These are phyloP conservation scores for Pichia kudriavzevii DNA, from an alignment of 1,139 yeast genomes.

Conservation along the genomic window DNA sequence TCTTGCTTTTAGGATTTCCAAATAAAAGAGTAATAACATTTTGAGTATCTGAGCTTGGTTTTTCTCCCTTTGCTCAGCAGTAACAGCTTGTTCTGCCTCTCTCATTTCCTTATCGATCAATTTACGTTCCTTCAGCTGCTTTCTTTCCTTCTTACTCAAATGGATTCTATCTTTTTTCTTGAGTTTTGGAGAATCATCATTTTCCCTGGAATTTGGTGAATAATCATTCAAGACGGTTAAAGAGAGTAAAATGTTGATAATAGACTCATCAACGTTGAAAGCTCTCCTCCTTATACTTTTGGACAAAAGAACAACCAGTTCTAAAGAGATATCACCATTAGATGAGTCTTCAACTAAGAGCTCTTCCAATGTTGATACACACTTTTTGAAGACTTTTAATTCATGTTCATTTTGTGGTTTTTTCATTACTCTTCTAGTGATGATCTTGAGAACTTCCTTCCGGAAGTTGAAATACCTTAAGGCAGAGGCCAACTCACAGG, in stretches of 20 bases:
- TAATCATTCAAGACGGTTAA: constrained; percentile 73
- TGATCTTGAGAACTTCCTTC: constrained; percentile 57
- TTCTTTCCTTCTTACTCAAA: constrained; percentile 78
- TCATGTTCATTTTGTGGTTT: constrained; percentile 41
- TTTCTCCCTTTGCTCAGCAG: constrained; percentile 79
- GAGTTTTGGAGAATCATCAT: constrained; percentile 39
- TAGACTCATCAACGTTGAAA: constrained; percentile 78
- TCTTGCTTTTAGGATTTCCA: constrained; percentile 64
- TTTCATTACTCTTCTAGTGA: constrained; percentile 61
- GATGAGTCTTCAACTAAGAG: constrained; percentile 59
- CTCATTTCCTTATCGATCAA: constrained; percentile 84
- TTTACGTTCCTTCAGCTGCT: constrained; percentile 78
- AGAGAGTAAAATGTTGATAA: constrained; percentile 64
- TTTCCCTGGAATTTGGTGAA: constrained; percentile 54
- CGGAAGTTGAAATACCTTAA: constrained; percentile 78
- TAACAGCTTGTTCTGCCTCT: constrained; percentile 78
- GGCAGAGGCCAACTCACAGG: constrained; percentile 65
- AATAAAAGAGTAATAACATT: constrained; percentile 59
- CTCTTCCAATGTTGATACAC: constrained; percentile 59
- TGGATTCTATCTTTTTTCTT: constrained; percentile 86
- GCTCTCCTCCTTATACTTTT: constrained; percentile 69
- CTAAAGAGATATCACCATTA: constrained; percentile 75
- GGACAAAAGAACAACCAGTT: constrained; percentile 56
- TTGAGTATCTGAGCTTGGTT: constrained; percentile 81
- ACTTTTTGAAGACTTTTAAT: constrained; percentile 44